Evolutionary conservation across 148 eudicot species (phyloP).

Genomic region (Chenopodium quinoa): DNA sequence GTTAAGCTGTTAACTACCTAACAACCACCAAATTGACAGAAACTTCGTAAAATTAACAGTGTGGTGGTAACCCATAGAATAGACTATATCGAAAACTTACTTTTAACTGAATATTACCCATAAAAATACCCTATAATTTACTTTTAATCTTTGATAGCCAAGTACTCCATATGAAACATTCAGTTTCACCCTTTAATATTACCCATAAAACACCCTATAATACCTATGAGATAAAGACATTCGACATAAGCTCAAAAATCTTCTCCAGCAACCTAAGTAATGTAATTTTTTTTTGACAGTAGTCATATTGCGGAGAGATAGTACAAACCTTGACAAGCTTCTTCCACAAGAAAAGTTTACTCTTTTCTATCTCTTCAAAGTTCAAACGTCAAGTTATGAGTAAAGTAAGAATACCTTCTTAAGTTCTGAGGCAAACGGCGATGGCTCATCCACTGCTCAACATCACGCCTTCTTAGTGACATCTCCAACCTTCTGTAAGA

Average conservation of each 20-base stretch:
- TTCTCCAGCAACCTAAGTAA: neutral
- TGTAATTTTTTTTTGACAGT: neutral
- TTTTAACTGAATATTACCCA: neutral
- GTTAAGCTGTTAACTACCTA: too few species aligned
- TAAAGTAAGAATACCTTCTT: slow-evolving; percentile 42
- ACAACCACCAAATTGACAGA: neutral
- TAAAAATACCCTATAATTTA: too few species aligned
- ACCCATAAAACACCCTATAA: neutral
- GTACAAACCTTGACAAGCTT: neutral
- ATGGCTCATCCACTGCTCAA: slow-evolving; percentile 93
- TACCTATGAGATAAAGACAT: neutral
- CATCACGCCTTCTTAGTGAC: slow-evolving; percentile 81
- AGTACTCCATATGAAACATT: too few species aligned
- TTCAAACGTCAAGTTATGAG: neutral
- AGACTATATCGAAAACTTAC: too few species aligned
- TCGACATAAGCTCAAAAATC: neutral
- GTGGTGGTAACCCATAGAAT: neutral
- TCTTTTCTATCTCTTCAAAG: neutral
- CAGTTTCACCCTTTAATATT: too few species aligned
- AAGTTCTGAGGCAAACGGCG: slow-evolving; percentile 71
- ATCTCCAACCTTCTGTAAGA: slow-evolving; percentile 55
- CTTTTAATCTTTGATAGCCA: neutral
- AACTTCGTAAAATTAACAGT: neutral
- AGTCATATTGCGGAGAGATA: neutral
- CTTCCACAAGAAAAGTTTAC: neutral